Evolutionary conservation across 352 stramenopile genomes (phyloP).

Genomic region (Phytophthora citricola): DNA sequence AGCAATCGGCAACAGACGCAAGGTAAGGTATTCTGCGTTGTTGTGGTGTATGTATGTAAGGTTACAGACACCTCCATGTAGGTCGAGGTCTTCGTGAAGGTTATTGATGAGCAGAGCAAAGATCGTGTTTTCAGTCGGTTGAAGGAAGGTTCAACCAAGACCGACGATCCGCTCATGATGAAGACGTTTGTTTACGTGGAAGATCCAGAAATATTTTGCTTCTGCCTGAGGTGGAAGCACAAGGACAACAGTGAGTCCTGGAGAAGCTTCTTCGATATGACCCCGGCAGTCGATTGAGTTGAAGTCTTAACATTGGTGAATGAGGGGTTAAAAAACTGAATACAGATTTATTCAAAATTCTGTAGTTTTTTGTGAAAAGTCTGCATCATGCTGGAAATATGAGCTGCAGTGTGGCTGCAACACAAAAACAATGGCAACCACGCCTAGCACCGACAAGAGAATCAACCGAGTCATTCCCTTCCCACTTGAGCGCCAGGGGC

Average conservation of each 20-base stretch:
- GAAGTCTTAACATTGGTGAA: too few species aligned
- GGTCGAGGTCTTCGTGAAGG: conserved; percentile 22
- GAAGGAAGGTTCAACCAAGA: conserved; percentile 8
- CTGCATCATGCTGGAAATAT: conserved; percentile 22
- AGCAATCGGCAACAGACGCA: too few species aligned
- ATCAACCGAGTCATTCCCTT: conserved; percentile 36
- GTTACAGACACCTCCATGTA: conserved; percentile 14
- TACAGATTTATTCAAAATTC: too few species aligned
- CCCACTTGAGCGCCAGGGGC: conserved; percentile 47
- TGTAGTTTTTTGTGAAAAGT: not conserved
- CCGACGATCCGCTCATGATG: conserved; percentile 20
- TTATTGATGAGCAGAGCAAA: too few species aligned
- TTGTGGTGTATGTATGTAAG: conserved; percentile 3
- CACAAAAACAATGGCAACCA: conserved; percentile 57
- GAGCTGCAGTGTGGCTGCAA: conserved; percentile 62
- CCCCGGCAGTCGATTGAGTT: not conserved
- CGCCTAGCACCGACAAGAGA: conserved; percentile 36
- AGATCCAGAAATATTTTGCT: conserved; percentile 22
- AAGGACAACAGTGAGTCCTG: conserved; percentile 11
- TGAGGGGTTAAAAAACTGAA: too few species aligned
- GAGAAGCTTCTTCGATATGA: conserved; percentile 17
- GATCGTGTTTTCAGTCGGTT: too few species aligned
- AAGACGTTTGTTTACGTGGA: conserved; percentile 20
- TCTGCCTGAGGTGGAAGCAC: conserved; percentile 13
- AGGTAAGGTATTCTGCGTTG: conserved; percentile 8